Percentiles rank a stretch among this genome's conserved stretches.
Conservation (phyloP, 352 stramenopile genomes). For the Phytophthora podocarpi region DNA sequence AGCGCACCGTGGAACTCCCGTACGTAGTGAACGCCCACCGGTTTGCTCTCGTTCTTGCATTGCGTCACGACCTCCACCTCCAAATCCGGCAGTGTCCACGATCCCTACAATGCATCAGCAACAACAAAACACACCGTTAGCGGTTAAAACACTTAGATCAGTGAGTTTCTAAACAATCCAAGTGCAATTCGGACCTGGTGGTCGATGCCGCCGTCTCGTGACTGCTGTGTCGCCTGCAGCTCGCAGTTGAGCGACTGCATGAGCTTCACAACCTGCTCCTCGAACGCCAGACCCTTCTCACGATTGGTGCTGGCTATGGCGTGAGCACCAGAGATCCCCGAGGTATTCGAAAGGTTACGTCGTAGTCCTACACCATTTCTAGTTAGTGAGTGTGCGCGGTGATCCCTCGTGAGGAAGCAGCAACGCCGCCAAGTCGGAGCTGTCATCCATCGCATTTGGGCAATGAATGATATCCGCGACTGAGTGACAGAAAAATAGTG, state of each 20-base stretch:
- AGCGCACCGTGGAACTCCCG: slow-evolving; percentile 82
- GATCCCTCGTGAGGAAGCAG: too few species aligned
- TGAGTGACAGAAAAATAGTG: slow-evolving; percentile 15
- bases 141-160: neutral
- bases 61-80: slow-evolving; percentile 76
- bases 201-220: slow-evolving; percentile 76
- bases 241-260: slow-evolving; percentile 58
- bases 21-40: slow-evolving; percentile 68
- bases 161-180: too few species aligned
- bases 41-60: slow-evolving; percentile 81
- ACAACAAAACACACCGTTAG: neutral
- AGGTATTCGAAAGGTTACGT: slow-evolving; percentile 6
- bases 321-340: neutral
- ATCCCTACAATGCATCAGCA: slow-evolving; percentile 41
- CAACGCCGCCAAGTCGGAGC: too few species aligned
- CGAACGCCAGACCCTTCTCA: slow-evolving; percentile 65
- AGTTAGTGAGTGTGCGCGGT: too few species aligned
- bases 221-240: slow-evolving; percentile 63
- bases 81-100: slow-evolving; percentile 66
- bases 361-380: neutral
- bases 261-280: slow-evolving; percentile 60
- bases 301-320: slow-evolving; percentile 18
- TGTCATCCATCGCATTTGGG: neutral
- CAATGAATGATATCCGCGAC: too few species aligned
- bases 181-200: slow-evolving; percentile 40